These are phyloP conservation scores for Phoenix dactylifera DNA, from an alignment of 176 grass and related monocot species.

Conservation along the genomic window DNA sequence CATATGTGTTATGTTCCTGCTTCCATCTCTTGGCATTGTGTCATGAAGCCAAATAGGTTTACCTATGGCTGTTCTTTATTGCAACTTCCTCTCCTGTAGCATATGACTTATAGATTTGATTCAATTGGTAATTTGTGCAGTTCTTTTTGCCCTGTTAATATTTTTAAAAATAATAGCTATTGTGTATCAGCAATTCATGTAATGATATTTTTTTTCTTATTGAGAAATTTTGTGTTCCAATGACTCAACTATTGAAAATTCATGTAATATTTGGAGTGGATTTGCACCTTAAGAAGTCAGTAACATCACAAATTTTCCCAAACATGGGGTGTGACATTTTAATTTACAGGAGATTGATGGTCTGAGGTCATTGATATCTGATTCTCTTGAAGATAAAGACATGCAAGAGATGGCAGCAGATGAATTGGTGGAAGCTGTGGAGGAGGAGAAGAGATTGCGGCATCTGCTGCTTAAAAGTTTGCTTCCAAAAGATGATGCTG, in stretches of 20 bases:
- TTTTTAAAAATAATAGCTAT: no score
- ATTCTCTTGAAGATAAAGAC: constrained; percentile 61
- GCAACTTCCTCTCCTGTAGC: no score
- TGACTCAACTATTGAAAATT: background rate
- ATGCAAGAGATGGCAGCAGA: constrained; percentile 67
- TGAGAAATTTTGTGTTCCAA: no score
- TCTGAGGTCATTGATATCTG: constrained; percentile 48
- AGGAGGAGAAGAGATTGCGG: constrained; percentile 46
- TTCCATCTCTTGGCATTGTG: no score
- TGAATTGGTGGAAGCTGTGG: constrained; percentile 49
- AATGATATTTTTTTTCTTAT: no score
- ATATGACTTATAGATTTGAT: no score
- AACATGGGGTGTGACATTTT: constrained; percentile 1
- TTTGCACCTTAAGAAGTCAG: background rate
- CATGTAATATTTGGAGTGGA: background rate
- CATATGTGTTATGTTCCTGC: no score
- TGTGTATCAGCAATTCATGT: no score
- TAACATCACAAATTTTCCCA: background rate
- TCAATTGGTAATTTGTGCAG: no score
- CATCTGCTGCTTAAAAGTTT: constrained; percentile 45
- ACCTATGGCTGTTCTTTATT: no score
- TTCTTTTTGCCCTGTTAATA: no score
- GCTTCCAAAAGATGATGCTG: constrained; percentile 92
- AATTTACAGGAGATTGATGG: constrained; percentile 52
- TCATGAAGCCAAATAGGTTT: no score